Evolutionary conservation across 2,329 filamentous ascomycete species (phyloP), one percentile per base, ranked within the genome.

Genomic region (Xylariaceae sp.): DNA sequence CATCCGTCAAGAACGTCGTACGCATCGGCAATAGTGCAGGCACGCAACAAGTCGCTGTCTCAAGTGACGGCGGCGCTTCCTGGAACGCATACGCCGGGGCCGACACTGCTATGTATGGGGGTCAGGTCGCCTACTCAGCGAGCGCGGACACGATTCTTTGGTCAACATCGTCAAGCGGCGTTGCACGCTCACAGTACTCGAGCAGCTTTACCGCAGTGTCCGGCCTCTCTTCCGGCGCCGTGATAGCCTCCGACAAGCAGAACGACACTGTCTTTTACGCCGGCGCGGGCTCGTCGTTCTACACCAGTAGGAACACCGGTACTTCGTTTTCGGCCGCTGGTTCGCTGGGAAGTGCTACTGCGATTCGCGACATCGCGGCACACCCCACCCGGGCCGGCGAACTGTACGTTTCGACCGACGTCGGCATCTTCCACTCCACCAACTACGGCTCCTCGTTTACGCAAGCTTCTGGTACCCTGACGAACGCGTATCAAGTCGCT

Each of bases 361-460:
- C 33, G 8, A 19, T 84, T 42, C 79, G 79, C 30, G 69, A 73
- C 26, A 68, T 85, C 9, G 75, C 74, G 13, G 68, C 68, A 1
- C 70, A 82, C 47, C 79, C 80, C 0, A 68, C 71, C 4, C 65
- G 68, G 9, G 75, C 78, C 0, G 81, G 83, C 11, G 76, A 81
- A 36, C 69, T 87, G 36, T 78, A 71, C 59, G 75, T 76, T 2
- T 77, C 76, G 1, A 79, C 76, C 0, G 66, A 78, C 39, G 60
- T 52, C 0, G 78, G 78, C 4, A 58, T 81, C 36, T 79, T 74
- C 62, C 69, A 69, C 49, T 76, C 72, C 9, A 72, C 67, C 4
- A 57, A 80, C 55, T 76, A 63, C 28, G 78, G 74, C 4, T 54
- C 58, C 3, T 66, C 65, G 1, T 79, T 79, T 48, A 62, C 65